These are phyloP conservation scores for Annulohypoxylon maeteangense DNA, from an alignment of 495 filamentous ascomycete species.

Conservation along the genomic window DNA sequence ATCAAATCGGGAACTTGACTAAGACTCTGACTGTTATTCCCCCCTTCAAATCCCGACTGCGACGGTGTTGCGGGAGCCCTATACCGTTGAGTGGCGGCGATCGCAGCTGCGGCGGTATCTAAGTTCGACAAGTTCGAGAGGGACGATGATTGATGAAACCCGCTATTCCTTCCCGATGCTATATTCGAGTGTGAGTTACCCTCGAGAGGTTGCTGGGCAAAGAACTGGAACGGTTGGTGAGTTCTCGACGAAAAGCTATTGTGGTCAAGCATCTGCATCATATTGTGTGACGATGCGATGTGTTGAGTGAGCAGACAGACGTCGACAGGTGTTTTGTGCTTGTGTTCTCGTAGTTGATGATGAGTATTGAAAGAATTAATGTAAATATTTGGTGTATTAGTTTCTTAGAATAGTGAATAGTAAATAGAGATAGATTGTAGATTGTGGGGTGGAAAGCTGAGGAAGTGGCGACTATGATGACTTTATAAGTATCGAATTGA, in stretches of 20 bases:
- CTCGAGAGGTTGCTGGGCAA: constrained; percentile 26
- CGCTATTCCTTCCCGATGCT: constrained; percentile 13
- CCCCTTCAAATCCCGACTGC: constrained; percentile 35
- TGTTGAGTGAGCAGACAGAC: constrained; percentile 1
- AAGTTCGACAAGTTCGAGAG: constrained; percentile 58
- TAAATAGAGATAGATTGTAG: constrained; percentile 14
- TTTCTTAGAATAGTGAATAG: constrained; percentile 17
- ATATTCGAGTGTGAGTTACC: constrained; percentile 28
- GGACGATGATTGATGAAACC: constrained; percentile 22
- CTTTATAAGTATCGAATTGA: constrained; percentile 32
- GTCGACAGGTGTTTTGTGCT: constrained; percentile 21
- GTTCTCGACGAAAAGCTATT: constrained; percentile 35
- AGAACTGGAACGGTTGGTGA: constrained; percentile 34
- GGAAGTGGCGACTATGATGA: constrained; percentile 37
- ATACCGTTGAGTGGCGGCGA: constrained; percentile 45
- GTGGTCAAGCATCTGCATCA: constrained; percentile 43
- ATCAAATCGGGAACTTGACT: constrained; percentile 50
- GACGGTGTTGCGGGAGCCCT: constrained; percentile 43
- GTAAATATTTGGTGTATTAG: constrained; percentile 26
- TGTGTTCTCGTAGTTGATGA: constrained; percentile 5
- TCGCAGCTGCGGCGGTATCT: constrained; percentile 50
- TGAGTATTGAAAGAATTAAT: constrained; percentile 22
- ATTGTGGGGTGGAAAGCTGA: constrained; percentile 39
- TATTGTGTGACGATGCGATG: constrained; percentile 40
- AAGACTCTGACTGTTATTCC: constrained; percentile 42